Base-by-base conservation (phyloP, 2,329 filamentous ascomycete species). In the Xylaria sp. region DNA sequence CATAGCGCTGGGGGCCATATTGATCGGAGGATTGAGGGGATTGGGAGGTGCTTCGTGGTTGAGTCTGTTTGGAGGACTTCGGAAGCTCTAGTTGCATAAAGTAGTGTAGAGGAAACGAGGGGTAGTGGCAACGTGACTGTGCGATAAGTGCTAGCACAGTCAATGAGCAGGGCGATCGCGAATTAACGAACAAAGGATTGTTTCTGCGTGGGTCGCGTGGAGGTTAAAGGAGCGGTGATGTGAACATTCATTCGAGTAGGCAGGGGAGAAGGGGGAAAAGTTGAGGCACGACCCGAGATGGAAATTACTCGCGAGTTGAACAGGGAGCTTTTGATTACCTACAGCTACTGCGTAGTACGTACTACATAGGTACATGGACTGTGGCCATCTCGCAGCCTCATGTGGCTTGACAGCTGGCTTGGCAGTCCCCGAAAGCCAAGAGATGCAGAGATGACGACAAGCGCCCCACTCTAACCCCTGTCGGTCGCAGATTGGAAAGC, bases 1-100 rank as follows among this genome's bases (percentile, higher is more conserved):
- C 80, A 74, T 81, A 76, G 75, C 79, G 79, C 71, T 81, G 80
- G 86, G 80, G 80, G 86, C 88, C 88, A 90, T 90, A 78, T 84
- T 89, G 86, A 79, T 80, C 77, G 71, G 79, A 66, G 71, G 71
- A 62, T 55, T 77, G 68, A 44, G 78, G 65, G 65, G 74, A 72
- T 63, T 76, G 71, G 68, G 79, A 69, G 72, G 74, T 76, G 78
- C 72, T 79, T 72, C 61, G 71, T 20, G 60, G 63, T 66, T 73
- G 74, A 70, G 67, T 66, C 61, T 73, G 66, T 55, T 70, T 68
- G 66, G 70, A 72, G 72, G 78, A 74, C 69, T 79, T 80, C 71
- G 75, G 77, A 75, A 81, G 81, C 83, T 84, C 85, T 85, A 81
- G 83, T 83, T 89, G 88, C 88, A 90, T 90, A 88, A 85, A 90